Conservation (phyloP, 2,329 filamentous ascomycete species). For the Trichoderma aggressivum region DNA sequence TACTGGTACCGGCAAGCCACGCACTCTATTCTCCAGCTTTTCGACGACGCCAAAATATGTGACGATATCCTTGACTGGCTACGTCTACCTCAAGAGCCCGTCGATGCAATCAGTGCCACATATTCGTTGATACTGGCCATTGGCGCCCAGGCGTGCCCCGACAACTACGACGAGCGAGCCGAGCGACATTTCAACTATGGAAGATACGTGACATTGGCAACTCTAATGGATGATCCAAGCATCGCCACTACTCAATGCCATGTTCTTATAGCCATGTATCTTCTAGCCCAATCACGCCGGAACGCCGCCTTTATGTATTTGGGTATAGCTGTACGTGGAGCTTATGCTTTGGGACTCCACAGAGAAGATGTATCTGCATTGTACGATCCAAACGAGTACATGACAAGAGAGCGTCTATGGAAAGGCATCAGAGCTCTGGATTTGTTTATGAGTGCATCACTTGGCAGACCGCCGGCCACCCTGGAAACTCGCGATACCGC, state of each 20-base stretch:
- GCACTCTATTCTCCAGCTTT: not conserved
- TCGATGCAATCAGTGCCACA: not conserved
- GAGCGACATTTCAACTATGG: not conserved
- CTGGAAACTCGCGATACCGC: not conserved
- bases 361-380: not conserved
- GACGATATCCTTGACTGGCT: not conserved
- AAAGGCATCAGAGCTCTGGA: not conserved
- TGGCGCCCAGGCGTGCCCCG: not conserved
- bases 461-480: not conserved
- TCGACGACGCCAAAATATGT: not conserved
- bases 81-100: not conserved
- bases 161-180: not conserved
- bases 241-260: conserved; percentile 1
- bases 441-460: not conserved
- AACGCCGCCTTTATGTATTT: conserved; percentile 3
- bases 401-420: not conserved
- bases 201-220: not conserved
- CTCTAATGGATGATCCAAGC: conserved; percentile 1
- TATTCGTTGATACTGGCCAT: conserved; percentile 1
- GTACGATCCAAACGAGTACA: not conserved
- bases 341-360: not conserved
- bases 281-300: not conserved
- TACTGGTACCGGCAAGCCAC: not conserved
- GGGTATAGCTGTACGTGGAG: not conserved
- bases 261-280: not conserved